Conservation (phyloP, 2,329 filamentous ascomycete genomes). For the Fusarium brevicatenulatum region DNA sequence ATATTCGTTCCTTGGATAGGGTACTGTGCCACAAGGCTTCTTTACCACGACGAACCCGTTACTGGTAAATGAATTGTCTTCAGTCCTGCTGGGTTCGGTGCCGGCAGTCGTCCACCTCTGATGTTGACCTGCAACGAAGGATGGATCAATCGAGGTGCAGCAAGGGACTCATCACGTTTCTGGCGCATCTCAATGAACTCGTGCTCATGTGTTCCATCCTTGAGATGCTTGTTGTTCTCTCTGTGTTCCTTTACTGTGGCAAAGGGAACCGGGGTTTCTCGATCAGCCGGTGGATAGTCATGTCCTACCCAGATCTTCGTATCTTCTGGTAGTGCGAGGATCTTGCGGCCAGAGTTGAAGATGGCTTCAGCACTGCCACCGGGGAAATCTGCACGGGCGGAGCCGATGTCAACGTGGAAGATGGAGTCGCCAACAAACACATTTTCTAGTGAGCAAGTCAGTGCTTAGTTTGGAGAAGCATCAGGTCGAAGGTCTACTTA, state of each 20-base stretch:
- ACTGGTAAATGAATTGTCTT: conserved; percentile 52
- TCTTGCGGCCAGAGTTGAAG: conserved; percentile 54
- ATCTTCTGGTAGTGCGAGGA: conserved; percentile 55
- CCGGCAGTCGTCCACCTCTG: conserved; percentile 57
- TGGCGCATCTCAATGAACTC: conserved; percentile 57
- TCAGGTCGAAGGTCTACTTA: conserved; percentile 11
- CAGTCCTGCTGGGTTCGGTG: conserved; percentile 42
- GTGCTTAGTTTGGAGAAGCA: accelerated
- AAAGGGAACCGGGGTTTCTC: conserved; percentile 51
- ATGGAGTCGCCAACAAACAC: conserved; percentile 65
- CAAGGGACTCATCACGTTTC: conserved; percentile 56
- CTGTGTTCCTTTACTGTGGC: conserved; percentile 59
- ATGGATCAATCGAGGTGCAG: conserved; percentile 59
- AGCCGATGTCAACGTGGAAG: conserved; percentile 63
- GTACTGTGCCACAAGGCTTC: accelerated
- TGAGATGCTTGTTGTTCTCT: conserved; percentile 60
- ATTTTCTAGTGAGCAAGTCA: conserved; percentile 43
- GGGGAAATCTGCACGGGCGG: conserved; percentile 65
- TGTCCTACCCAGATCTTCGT: conserved; percentile 65
- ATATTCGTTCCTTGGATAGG: accelerated
- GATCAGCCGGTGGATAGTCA: conserved; percentile 58
- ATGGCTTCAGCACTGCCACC: conserved; percentile 58
- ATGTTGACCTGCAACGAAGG: conserved; percentile 65
- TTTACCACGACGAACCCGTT: neutral
- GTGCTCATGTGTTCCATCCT: conserved; percentile 52